Percentiles rank a stretch among this genome's conserved stretches.
Conservation (phyloP, 768 basidiomycete species). For the Boletus sensibilis region DNA sequence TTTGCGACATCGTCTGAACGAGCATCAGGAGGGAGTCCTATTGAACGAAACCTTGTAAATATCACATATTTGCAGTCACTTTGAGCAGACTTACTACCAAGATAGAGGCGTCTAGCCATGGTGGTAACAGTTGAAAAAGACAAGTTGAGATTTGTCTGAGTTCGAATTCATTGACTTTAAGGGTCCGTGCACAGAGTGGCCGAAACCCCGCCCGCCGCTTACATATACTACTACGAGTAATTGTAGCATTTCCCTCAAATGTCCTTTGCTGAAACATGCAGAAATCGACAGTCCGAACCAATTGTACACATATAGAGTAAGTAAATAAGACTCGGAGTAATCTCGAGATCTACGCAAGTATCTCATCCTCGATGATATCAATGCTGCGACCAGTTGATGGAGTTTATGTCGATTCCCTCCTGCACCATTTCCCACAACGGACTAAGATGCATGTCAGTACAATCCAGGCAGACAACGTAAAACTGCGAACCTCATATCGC, state of each 20-base stretch:
- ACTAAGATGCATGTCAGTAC: conserved; percentile 38
- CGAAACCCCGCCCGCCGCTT: conserved; percentile 21
- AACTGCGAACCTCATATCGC: conserved; percentile 82
- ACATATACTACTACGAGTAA: not conserved
- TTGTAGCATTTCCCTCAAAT: not conserved
- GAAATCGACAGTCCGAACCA: conserved; percentile 2
- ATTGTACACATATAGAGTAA: conserved; percentile 14
- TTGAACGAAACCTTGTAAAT: not conserved
- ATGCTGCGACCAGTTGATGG: conserved; percentile 89
- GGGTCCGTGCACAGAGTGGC: conserved; percentile 29
- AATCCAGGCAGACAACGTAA: conserved; percentile 2
- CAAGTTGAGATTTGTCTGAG: conserved; percentile 29
- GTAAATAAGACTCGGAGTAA: conserved; percentile 9
- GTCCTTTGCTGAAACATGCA: not conserved
- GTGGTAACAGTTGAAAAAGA: conserved; percentile 35
- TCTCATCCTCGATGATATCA: conserved; percentile 23
- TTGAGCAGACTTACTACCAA: conserved; percentile 60
- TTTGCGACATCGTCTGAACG: conserved; percentile 83
- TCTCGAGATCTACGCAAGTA: conserved; percentile 1
- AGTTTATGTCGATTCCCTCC: conserved; percentile 94
- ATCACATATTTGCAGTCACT: conserved; percentile 2
- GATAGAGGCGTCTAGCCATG: conserved; percentile 85
- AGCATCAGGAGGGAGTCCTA: conserved; percentile 81
- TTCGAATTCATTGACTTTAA: conserved; percentile 32
- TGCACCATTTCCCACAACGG: conserved; percentile 99